These are phyloP conservation scores for Quercus phellos DNA, from an alignment of 331 rosid genomes.

Conservation along the genomic window DNA sequence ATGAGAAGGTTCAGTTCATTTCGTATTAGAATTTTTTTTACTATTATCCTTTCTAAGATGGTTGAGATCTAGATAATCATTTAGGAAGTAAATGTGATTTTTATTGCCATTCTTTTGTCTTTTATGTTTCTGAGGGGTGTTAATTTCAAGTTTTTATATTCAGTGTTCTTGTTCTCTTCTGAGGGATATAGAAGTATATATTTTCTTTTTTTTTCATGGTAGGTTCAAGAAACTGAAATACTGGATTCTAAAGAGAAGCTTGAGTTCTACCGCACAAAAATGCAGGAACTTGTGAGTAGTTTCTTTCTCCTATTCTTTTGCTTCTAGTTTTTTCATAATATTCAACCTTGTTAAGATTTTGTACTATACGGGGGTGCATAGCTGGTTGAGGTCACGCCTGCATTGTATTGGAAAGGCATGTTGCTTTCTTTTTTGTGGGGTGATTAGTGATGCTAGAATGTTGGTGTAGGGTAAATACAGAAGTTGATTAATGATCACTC, in stretches of 20 bases:
- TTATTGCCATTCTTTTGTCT: background rate
- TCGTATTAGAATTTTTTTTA: background rate
- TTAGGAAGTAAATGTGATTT: background rate
- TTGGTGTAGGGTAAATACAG: background rate
- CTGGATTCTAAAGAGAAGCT: slow-evolving; percentile 91
- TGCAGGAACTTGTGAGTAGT: slow-evolving; percentile 92
- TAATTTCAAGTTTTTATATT: background rate
- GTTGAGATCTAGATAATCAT: background rate
- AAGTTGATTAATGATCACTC: background rate
- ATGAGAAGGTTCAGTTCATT: background rate
- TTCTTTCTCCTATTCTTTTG: slow-evolving; percentile 24
- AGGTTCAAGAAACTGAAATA: slow-evolving; percentile 61
- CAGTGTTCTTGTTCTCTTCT: slow-evolving; percentile 9
- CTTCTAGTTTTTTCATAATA: slow-evolving; percentile 19
- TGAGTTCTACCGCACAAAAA: slow-evolving; percentile 70
- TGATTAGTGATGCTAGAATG: slow-evolving; percentile 10
- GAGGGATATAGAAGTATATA: background rate
- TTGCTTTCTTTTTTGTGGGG: background rate
- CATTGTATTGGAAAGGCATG: background rate
- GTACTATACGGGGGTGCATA: background rate
- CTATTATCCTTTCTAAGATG: background rate
- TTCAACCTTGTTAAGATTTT: background rate
- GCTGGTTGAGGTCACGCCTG: background rate
- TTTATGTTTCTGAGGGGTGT: background rate
- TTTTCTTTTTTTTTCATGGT: slow-evolving; percentile 19